Evolutionary conservation across 345 rosid genomes (phyloP), one percentile per base, ranked within the genome.

Genomic region (Iberis pinnata): DNA sequence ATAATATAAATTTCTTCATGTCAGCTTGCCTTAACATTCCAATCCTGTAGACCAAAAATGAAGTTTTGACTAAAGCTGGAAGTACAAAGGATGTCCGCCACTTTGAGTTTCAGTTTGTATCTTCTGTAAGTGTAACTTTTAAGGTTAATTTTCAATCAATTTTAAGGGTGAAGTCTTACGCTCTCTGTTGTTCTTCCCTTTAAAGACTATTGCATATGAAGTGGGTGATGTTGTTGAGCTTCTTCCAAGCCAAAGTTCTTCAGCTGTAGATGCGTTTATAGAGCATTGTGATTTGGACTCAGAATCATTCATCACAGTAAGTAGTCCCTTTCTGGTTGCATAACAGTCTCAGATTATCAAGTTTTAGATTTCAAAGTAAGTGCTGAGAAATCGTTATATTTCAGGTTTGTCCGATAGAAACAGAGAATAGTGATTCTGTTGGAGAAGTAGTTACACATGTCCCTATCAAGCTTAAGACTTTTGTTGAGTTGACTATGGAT

Each of bases 401-500:
- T 55, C n/a, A 90, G 98, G 79, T 88, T 63, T 63, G 64, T 64
- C 73, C 57, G 29, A 70, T 72, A 70, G 81, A 77, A 56, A 61
- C 14, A 53, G 78, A 70, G 49, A 76, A 64, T 58, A 53, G 18
- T 24, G 27, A 24, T 63, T 37, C 47, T 31, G 46, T 33, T 48
- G 64, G 41, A 61, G 72, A 46, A 33, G 15, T 32, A 18, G 31
- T 32, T 69, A 56, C 71, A 53, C 70, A 58, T 12, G 26, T 26
- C 32, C 95, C 95, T 26, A 59, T 85, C 29, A 84, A 76, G 71
- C 70, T 85, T 44, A 85, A 59, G 75, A 75, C 70, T 35, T 92
- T 81, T 47, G 79, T 88, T 63, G 89, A 85, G 68, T 67, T 74
- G 67, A 74, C 96, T n/a, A 88, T 92, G 98, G 98, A 92, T 78